These are phyloP conservation scores for Talaromyces proteolyticus DNA, from an alignment of 495 filamentous ascomycete genomes.

Conservation along the genomic window DNA sequence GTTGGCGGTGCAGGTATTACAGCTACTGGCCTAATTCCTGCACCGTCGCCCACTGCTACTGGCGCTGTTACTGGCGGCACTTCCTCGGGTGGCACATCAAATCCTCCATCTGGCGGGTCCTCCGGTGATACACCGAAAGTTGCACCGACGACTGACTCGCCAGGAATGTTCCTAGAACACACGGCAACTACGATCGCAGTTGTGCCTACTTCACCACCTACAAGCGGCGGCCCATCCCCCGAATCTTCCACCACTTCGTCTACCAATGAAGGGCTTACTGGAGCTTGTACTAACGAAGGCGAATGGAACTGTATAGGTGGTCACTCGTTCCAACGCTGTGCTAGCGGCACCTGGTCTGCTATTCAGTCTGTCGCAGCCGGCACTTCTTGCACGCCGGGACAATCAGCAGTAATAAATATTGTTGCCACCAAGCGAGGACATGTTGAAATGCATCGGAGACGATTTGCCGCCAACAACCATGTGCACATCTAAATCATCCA, in stretches of 20 bases:
- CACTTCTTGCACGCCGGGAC: slow-evolving; percentile 51
- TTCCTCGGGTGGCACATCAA: slow-evolving; percentile 8
- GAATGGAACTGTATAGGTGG: slow-evolving; percentile 63
- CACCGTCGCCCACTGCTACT: slow-evolving; percentile 9
- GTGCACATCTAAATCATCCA: background rate
- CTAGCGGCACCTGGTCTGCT: slow-evolving; percentile 53
- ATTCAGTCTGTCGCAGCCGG: slow-evolving; percentile 49
- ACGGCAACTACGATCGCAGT: slow-evolving; percentile 7
- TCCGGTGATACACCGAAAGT: slow-evolving; percentile 10
- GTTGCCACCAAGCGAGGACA: slow-evolving; percentile 10
- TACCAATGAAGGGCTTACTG: slow-evolving; percentile 21
- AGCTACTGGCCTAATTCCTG: slow-evolving; percentile 7
- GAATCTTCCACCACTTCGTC: background rate
- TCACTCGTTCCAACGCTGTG: slow-evolving; percentile 54
- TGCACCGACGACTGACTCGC: slow-evolving; percentile 7
- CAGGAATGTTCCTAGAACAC: slow-evolving; percentile 1
- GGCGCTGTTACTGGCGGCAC: slow-evolving; percentile 15
- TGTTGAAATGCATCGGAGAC: background rate
- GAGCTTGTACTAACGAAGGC: slow-evolving; percentile 33
- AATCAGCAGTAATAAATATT: slow-evolving; percentile 36
- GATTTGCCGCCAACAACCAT: background rate
- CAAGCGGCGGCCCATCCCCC: slow-evolving; percentile 3
- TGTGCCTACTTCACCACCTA: slow-evolving; percentile 9
- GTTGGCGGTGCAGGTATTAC: slow-evolving; percentile 12
- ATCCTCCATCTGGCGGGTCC: slow-evolving; percentile 12